Evolutionary conservation across 495 filamentous ascomycete species (phyloP).

Genomic region (Oidiodendron maius): DNA sequence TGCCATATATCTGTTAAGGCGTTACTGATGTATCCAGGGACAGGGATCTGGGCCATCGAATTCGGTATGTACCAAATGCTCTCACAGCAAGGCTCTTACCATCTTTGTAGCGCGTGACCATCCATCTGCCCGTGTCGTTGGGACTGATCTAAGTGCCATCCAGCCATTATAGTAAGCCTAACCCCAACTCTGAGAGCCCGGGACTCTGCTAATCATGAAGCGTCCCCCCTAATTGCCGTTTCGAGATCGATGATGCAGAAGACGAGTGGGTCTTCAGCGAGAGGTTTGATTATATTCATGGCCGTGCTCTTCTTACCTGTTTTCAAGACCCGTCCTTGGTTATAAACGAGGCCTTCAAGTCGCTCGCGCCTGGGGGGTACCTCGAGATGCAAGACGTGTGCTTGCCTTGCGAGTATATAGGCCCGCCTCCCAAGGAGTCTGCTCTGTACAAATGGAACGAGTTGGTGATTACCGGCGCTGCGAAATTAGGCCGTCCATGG

Average conservation of each 20-base stretch:
- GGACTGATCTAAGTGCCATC: constrained; percentile 25
- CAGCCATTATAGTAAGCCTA: constrained; percentile 26
- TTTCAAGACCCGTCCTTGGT: not conserved
- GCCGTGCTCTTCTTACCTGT: not conserved
- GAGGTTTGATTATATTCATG: constrained; percentile 34
- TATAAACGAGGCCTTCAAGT: not conserved
- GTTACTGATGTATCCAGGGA: too few relatives aligned
- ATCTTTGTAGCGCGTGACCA: not conserved
- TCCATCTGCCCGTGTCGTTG: constrained; percentile 22
- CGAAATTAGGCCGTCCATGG: not conserved
- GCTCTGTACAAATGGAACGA: too few relatives aligned
- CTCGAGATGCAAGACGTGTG: not conserved
- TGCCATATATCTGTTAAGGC: too few relatives aligned
- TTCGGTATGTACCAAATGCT: too few relatives aligned
- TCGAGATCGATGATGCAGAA: constrained; percentile 45
- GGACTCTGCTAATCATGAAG: constrained; percentile 1
- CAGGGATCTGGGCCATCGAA: too few relatives aligned
- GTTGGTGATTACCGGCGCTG: too few relatives aligned
- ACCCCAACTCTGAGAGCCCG: not conserved
- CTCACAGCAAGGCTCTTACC: too few relatives aligned
- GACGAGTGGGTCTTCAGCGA: constrained; percentile 38
- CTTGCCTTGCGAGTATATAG: not conserved
- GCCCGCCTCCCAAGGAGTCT: too few relatives aligned
- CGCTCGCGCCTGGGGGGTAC: not conserved
- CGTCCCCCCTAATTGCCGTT: constrained; percentile 40